These are phyloP conservation scores for Penicillium decumbens DNA, from an alignment of 2,329 filamentous ascomycete genomes.

Conservation along the genomic window DNA sequence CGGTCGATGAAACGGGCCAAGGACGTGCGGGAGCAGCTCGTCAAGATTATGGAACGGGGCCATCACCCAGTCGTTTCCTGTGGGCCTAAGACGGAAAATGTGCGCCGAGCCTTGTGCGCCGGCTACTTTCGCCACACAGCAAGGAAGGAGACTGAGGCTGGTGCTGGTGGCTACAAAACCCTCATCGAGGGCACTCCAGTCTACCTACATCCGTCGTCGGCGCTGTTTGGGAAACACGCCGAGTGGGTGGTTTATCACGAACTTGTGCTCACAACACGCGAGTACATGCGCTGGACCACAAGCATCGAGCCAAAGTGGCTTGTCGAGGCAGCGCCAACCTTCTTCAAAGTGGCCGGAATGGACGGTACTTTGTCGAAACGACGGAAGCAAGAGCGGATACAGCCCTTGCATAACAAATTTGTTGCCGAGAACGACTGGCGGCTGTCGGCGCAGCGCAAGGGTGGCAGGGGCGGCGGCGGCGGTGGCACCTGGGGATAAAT, in stretches of 20 bases:
- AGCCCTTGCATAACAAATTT: slow-evolving; percentile 91
- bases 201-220: slow-evolving; percentile 86
- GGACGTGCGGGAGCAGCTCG: slow-evolving; percentile 86
- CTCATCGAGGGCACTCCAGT: slow-evolving; percentile 92
- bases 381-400: slow-evolving; percentile 89
- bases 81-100: slow-evolving; percentile 78
- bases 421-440: slow-evolving; percentile 93
- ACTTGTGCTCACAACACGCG: slow-evolving; percentile 58
- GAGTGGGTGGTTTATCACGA: slow-evolving; percentile 93
- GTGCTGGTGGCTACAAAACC: slow-evolving; percentile 85
- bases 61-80: slow-evolving; percentile 77
- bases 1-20: slow-evolving; percentile 81
- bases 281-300: slow-evolving; percentile 96
- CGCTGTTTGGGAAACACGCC: slow-evolving; percentile 89
- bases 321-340: slow-evolving; percentile 94
- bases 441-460: slow-evolving; percentile 77
- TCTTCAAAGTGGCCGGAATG: slow-evolving; percentile 95
- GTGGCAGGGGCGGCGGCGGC: slow-evolving; percentile 77
- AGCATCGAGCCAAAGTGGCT: slow-evolving; percentile 91
- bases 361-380: slow-evolving; percentile 75
- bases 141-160: slow-evolving; percentile 75
- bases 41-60: slow-evolving; percentile 91
- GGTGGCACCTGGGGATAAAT: slow-evolving; percentile 69
- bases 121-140: slow-evolving; percentile 96
- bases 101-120: slow-evolving; percentile 81